Evolutionary conservation across 169 alveolate species (phyloP), one percentile per base, ranked within the genome.

Genomic region (Plasmodium vivax): DNA sequence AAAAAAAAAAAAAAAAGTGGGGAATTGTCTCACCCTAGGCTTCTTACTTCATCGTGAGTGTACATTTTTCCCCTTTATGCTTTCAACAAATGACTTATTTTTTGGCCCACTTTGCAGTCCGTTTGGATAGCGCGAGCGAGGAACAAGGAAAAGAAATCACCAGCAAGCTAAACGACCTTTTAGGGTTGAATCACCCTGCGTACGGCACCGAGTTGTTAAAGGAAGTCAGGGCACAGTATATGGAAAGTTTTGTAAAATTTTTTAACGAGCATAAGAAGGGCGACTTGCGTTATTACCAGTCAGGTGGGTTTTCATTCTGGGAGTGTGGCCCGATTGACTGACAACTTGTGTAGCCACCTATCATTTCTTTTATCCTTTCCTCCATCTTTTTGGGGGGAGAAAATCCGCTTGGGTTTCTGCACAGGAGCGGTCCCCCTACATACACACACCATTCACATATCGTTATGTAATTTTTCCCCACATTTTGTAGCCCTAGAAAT

Each of bases 241-340:
- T 87, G 14, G 56, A 87, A 30, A 71, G 56, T 45, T 87, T 87
- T 77, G 68, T 87, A 19, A 45, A 71, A 32, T 87, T 87, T 87
- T 62, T 34, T 54, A 79, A 87, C 32, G 74, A 87, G 12, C 45
- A 87, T 51, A 87, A 87, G 23, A 87, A 77, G 47, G 93, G 93
- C 10, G 93, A 87, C 72, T 87, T 87, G 80, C 41, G 88, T 12
- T 87, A 87, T 56, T 87, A 54, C 36, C 93, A 87, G 38, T 74
- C 93, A 75, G 93, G 93, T 87, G 47, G 34, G 38, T 68, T 62
- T 16, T 68, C 32, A 32, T 12, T 16, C 9, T 51, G 62, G 62
- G 12, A 10, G 71, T 84, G 68, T 12, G 16, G 9, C 43, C 14
- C 34, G 74, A 16, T 16, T 80, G 62, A 7, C 23, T 51, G 4